These are phyloP conservation scores for Tolypocladium nubicola DNA, from an alignment of 2,329 filamentous ascomycete genomes.

Conservation along the genomic window DNA sequence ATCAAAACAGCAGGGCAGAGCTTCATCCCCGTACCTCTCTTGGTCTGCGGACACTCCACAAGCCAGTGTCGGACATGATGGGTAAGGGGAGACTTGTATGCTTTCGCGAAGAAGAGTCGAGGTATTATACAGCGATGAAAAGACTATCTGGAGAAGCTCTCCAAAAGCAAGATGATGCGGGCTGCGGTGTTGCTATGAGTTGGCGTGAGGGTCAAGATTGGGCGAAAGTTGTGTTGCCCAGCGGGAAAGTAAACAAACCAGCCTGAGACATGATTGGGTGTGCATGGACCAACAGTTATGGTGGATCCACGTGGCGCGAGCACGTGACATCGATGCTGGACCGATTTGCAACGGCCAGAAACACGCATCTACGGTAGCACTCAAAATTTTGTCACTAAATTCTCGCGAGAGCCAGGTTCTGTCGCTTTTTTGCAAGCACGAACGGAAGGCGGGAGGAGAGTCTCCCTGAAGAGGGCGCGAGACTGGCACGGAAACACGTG, in stretches of 20 bases:
- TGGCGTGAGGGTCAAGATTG: neutral
- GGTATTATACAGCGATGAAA: neutral
- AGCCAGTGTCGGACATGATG: conserved; percentile 70
- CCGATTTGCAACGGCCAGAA: neutral
- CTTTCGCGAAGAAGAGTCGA: neutral
- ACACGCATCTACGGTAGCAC: too few species aligned
- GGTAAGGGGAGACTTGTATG: conserved; percentile 7
- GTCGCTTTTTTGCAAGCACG: too few species aligned
- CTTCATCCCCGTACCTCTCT: conserved; percentile 58
- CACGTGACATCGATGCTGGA: neutral
- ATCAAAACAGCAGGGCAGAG: neutral
- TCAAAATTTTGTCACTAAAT: too few species aligned
- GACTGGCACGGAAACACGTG: conserved; percentile 10
- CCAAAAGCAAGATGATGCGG: neutral
- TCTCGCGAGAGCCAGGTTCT: too few species aligned
- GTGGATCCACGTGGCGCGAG: neutral
- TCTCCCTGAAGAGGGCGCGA: neutral
- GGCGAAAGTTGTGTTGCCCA: conserved; percentile 22
- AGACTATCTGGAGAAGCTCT: neutral
- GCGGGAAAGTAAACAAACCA: conserved; percentile 33
- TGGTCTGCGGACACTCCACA: conserved; percentile 86
- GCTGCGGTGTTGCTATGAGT: neutral
- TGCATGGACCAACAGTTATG: neutral
- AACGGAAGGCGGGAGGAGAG: too few species aligned
- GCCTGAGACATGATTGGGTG: conserved; percentile 15